Percentiles rank a stretch among this genome's conserved stretches.
phyloP scores from a whole-genome alignment of 768 basidiomycete genomes.

The Leccinum truebloodii region DNA sequence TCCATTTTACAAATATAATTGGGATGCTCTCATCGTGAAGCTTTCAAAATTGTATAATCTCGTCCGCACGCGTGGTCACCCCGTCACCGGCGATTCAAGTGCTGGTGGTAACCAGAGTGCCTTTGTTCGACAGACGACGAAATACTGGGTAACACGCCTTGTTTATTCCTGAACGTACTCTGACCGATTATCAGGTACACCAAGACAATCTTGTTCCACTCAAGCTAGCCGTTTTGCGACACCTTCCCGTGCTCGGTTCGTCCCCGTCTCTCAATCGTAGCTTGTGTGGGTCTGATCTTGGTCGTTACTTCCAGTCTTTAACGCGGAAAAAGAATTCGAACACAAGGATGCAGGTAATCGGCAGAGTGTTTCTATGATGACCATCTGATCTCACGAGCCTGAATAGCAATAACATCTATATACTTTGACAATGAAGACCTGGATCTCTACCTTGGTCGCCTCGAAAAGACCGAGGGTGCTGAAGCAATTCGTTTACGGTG shows the following conservation, averaged over 20 bases:
- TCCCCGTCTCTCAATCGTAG: slow-evolving; percentile 1
- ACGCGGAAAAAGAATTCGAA: slow-evolving; percentile 91
- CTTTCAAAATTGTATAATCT: slow-evolving; percentile 94
- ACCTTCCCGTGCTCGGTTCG: slow-evolving; percentile 91
- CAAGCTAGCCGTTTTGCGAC: slow-evolving; percentile 88
- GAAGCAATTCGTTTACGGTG: slow-evolving; percentile 95
- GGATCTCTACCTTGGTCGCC: slow-evolving; percentile 92
- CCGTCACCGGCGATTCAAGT: slow-evolving; percentile 88
- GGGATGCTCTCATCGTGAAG: slow-evolving; percentile 95
- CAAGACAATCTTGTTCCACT: slow-evolving; percentile 92
- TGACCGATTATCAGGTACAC: slow-evolving; percentile 54
- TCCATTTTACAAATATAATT: slow-evolving; percentile 96
- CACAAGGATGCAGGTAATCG: slow-evolving; percentile 70
- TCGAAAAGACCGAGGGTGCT: slow-evolving; percentile 98
- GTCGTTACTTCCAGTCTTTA: slow-evolving; percentile 66
- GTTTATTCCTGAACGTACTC: not conserved
- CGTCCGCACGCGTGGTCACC: slow-evolving; percentile 93
- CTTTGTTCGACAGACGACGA: slow-evolving; percentile 97
- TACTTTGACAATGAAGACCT: slow-evolving; percentile 97
- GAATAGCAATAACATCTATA: slow-evolving; percentile 88
- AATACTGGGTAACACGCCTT: slow-evolving; percentile 85
- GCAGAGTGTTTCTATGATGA: not conserved
- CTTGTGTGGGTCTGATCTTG: slow-evolving; percentile 7
- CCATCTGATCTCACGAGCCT: slow-evolving; percentile 8
- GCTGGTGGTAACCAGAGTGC: slow-evolving; percentile 96